Percentiles rank a stretch among this genome's conserved stretches.
Conservation (phyloP, 2,329 filamentous ascomycete species). For the Neoscytalidium dimidiatum region DNA sequence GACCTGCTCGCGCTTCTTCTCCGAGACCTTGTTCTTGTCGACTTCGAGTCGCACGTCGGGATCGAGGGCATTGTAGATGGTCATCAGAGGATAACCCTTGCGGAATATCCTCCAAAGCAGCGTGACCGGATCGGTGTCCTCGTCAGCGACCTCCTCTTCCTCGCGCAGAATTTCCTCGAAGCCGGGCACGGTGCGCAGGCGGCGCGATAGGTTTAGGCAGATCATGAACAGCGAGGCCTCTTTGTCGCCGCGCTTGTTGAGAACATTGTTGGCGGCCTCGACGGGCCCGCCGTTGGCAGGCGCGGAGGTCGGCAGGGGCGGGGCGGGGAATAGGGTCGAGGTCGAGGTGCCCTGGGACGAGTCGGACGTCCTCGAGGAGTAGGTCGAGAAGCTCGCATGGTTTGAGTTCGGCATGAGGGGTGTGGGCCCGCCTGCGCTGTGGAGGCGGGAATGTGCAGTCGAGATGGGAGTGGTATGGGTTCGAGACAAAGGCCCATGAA, state of each 20-base stretch:
- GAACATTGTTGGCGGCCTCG: slow-evolving; percentile 85
- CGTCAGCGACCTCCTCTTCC: slow-evolving; percentile 68
- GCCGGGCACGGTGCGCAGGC: slow-evolving; percentile 78
- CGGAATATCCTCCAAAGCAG: slow-evolving; percentile 87
- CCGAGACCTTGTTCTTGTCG: slow-evolving; percentile 61
- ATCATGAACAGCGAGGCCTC: slow-evolving; percentile 93
- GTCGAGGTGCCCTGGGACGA: slow-evolving; percentile 48
- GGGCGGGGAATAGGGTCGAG: slow-evolving; percentile 46
- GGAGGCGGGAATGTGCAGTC: slow-evolving; percentile 22
- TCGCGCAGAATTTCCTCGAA: slow-evolving; percentile 76
- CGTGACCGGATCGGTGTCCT: slow-evolving; percentile 79
- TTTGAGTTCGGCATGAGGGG: slow-evolving; percentile 42
- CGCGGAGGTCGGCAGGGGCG: slow-evolving; percentile 36
- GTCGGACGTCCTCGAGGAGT: slow-evolving; percentile 50
- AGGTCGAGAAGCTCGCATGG: slow-evolving; percentile 50
- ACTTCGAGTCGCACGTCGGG: slow-evolving; percentile 69
- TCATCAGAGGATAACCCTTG: slow-evolving; percentile 79
- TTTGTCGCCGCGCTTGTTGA: slow-evolving; percentile 94
- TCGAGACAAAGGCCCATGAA: slow-evolving; percentile 32
- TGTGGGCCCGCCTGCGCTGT: slow-evolving; percentile 32
- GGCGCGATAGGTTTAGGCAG: slow-evolving; percentile 80
- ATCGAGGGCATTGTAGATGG: slow-evolving; percentile 83
- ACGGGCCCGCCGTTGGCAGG: slow-evolving; percentile 60
- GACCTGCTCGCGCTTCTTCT: slow-evolving; percentile 79
- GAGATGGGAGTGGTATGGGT: slow-evolving; percentile 26